phyloP scores from a whole-genome alignment of 305 asterid genomes.

The Rubia peregrina region DNA sequence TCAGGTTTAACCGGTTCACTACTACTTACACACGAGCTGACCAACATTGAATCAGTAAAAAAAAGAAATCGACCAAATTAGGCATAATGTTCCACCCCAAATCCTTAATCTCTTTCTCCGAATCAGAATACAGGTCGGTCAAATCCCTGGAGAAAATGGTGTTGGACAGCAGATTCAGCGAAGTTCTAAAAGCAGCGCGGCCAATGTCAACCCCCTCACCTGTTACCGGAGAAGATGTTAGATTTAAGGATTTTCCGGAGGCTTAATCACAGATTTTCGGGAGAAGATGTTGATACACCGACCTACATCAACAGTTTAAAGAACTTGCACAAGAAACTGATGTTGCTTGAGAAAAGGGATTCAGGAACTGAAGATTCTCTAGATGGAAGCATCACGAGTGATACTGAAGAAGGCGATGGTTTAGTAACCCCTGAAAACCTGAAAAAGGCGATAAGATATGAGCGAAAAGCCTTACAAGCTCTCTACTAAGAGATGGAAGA shows the following conservation, averaged over 20 bases:
- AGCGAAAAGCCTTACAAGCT: slow-evolving; percentile 62
- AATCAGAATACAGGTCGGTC: slow-evolving; percentile 25
- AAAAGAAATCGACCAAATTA: slow-evolving; percentile 27
- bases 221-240: slow-evolving; percentile 31
- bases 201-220: slow-evolving; percentile 28
- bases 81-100: slow-evolving; percentile 23
- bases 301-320: slow-evolving; percentile 48
- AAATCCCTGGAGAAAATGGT: slow-evolving; percentile 33
- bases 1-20: no score
- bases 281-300: no score
- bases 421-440: slow-evolving; percentile 48
- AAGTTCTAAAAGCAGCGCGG: slow-evolving; percentile 23
- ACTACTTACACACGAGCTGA: no score
- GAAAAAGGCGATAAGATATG: slow-evolving; percentile 54
- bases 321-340: slow-evolving; percentile 53
- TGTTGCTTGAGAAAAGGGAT: slow-evolving; percentile 59
- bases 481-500: slow-evolving; percentile 77
- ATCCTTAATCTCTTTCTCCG: slow-evolving; percentile 27
- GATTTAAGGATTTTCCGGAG: slow-evolving; percentile 32
- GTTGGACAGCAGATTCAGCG: slow-evolving; percentile 28
- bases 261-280: no score
- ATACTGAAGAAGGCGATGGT: slow-evolving; percentile 61
- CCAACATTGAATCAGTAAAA: no score
- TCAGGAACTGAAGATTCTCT: slow-evolving; percentile 64
- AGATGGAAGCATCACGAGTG: slow-evolving; percentile 83